Evolutionary conservation across 768 basidiomycete genomes (phyloP), one percentile per base, ranked within the genome.

Genomic region (Neoboletus subvelutipes): DNA sequence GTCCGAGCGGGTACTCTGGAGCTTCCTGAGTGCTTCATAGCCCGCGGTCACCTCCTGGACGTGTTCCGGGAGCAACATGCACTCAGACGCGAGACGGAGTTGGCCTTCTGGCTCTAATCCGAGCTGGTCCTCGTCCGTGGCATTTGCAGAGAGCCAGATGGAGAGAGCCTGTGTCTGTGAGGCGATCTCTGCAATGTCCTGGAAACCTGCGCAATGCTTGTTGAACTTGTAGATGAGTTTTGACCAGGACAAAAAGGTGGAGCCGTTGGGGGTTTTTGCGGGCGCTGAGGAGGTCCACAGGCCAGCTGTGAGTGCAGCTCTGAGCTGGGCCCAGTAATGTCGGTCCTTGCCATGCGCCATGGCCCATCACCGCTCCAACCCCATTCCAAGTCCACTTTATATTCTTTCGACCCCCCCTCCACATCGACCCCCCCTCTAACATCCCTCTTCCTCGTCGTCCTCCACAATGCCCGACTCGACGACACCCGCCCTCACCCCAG

Each of bases 191-290:
- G 84, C 78, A 15, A 88, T 75, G 55, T 86, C 84, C 58, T 70
- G 64, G 62, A 78, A 84, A 0, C 86, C 85, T 6, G 70, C 71
- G 64, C 86, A 88, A 62, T 94, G 92, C 61, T 94, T 94, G 69
- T 88, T 86, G 75, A 91, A 92, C 72, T 94, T 94, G 61, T 90
- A 82, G 40, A 94, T 73, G 13, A 94, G 81, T 65, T 91, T 88
- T 2, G 84, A 77, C 92, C 92, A 94, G 12, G 85, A 75, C 17
- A 94, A 69, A 5, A 70, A 62, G 0, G 65, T 57, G 11, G 65
- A 57, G 15, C 81, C 86, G 31, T 82, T 81, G 31, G 78, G 79
- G 1, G 81, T 73, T 61, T 80, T 88, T 5, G 86, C 88, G 0
- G 91, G 90, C 28, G 69, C 68, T 3, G 73, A 59, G 7, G 86